Base-by-base conservation (phyloP, 305 asterid genomes). In the Rubia tinctorum region DNA sequence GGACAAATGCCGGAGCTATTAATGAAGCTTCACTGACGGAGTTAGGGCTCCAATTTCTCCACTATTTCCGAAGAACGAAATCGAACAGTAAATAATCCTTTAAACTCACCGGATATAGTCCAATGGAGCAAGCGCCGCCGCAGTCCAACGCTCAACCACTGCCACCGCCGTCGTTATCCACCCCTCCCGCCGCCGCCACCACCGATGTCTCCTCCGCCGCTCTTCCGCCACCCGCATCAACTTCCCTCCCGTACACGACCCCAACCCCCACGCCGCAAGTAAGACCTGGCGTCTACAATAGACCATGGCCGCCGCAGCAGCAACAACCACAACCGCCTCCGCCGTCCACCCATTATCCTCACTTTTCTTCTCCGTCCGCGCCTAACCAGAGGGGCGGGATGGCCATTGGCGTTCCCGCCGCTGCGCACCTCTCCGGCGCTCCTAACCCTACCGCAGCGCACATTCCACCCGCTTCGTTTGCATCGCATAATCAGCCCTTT, bases 381-480 rank as follows among this genome's bases (percentile, higher is more conserved):
- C 73, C 89, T 68, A 75, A 83, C n/a, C 71, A 66, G 51, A 84
- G 92, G 73, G 94, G 88, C 43, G 92, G 94, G 69, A 80, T 92
- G 83, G 96, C 94, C 30, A 84, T 90, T 56, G 97, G 98, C 60
- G 91, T 92, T 75, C 98, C 97, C 22, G 94, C 98, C 11, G 94
- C 94, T 12, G 93, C 98, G 13, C 92, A 84, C 75, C 88, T 74
- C 72, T 81, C 92, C 15, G 78, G 85, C 72, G 43, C 88, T n/a
- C 82, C 88, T 45, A 71, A 88, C 44, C 76, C 88, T 42, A 43
- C 37, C 23, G 22, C 23, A 17, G 22, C 59, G 6, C 59, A 53
- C 7, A 5, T 53, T 23, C 81, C 85, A 49, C 84, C 90, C 6
- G 62, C 88, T 20, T 84, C 96, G 0, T 90, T 91, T 76, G 82